Conservation (phyloP, 768 basidiomycete genomes). For the Leccinum ochraceum region DNA sequence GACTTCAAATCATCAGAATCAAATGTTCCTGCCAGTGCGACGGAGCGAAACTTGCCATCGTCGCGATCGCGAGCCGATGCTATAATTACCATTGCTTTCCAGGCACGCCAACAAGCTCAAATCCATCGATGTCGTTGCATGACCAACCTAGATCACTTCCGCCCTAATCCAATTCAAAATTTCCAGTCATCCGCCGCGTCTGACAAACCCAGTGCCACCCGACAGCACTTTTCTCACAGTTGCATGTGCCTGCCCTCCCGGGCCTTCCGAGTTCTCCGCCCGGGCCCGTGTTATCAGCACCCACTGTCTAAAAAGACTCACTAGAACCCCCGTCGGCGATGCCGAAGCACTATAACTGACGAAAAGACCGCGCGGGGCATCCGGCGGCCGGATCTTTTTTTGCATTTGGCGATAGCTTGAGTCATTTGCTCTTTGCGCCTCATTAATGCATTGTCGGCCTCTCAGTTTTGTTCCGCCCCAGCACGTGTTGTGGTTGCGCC, state of each 20-base stretch:
- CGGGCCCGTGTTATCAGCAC: not conserved
- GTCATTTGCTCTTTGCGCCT: not conserved
- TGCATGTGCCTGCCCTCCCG: no score
- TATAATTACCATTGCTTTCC: no score
- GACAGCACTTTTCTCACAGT: constrained; percentile 17
- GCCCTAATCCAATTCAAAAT: constrained; percentile 19
- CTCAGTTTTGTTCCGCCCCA: not conserved
- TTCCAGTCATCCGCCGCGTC: no score
- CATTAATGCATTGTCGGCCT: not conserved
- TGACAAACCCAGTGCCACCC: constrained; percentile 17
- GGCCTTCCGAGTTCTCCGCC: constrained; percentile 1
- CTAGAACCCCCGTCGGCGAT: constrained; percentile 63
- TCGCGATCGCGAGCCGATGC: not conserved
- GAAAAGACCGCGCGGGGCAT: constrained; percentile 76
- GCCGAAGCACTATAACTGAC: constrained; percentile 70
- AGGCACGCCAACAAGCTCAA: no score
- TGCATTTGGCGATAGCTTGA: constrained; percentile 55
- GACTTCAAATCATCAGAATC: constrained; percentile 1
- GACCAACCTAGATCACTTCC: constrained; percentile 5
- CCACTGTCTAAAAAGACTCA: constrained; percentile 50
- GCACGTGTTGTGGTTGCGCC: not conserved
- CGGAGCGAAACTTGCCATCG: constrained; percentile 14
- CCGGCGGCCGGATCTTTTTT: constrained; percentile 60
- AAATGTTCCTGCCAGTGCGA: constrained; percentile 11
- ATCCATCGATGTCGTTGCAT: no score